phyloP scores from a whole-genome alignment of 2,329 filamentous ascomycete species.

The Trichothecium sympodiale region DNA sequence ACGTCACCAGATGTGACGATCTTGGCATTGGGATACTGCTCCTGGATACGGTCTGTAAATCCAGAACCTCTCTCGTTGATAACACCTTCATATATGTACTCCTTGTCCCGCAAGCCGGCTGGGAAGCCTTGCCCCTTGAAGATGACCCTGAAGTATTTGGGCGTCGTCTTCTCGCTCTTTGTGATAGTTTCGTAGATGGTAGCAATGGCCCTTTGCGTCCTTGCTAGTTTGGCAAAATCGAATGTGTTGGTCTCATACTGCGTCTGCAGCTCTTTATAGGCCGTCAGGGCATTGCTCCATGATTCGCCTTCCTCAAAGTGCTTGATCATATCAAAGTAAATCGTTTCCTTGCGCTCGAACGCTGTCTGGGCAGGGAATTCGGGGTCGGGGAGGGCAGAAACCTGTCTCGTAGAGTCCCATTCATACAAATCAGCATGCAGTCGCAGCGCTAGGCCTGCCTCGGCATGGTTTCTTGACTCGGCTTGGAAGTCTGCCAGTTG shows the following conservation, averaged over 20 bases:
- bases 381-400: slow-evolving; percentile 60
- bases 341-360: slow-evolving; percentile 83
- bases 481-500: slow-evolving; percentile 73
- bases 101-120: slow-evolving; percentile 68
- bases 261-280: slow-evolving; percentile 81
- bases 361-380: slow-evolving; percentile 72
- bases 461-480: slow-evolving; percentile 65
- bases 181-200: slow-evolving; percentile 82
- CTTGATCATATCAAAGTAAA: slow-evolving; percentile 93
- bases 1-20: slow-evolving; percentile 59
- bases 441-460: slow-evolving; percentile 79
- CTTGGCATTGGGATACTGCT: slow-evolving; percentile 77
- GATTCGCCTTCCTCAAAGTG: slow-evolving; percentile 90
- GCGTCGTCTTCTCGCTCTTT: slow-evolving; percentile 66
- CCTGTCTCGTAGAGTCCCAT: slow-evolving; percentile 65
- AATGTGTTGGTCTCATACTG: slow-evolving; percentile 87
- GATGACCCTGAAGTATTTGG: slow-evolving; percentile 83
- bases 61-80: slow-evolving; percentile 64
- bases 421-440: slow-evolving; percentile 88
- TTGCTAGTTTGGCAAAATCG: slow-evolving; percentile 84
- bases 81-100: slow-evolving; percentile 82
- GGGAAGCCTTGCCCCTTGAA: slow-evolving; percentile 89
- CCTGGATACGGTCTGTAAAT: slow-evolving; percentile 87
- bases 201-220: slow-evolving; percentile 81
- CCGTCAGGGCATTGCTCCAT: slow-evolving; percentile 78